Evolutionary conservation across 148 eudicot genomes (phyloP).

Genomic region (Silene uniflora): DNA sequence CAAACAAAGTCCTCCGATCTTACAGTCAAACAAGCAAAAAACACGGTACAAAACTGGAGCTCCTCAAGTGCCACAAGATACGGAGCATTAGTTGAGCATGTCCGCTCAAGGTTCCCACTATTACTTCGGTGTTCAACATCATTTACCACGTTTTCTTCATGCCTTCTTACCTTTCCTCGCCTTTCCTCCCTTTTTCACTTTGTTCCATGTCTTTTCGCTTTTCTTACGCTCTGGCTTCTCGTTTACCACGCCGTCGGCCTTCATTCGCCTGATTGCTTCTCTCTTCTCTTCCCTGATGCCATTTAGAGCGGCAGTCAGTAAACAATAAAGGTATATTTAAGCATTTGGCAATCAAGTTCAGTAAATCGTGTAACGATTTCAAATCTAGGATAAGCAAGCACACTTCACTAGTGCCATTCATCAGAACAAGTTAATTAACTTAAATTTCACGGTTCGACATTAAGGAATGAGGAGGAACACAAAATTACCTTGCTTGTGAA

Average conservation of each 20-base stretch:
- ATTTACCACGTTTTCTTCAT: conserved; percentile 16
- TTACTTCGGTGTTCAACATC: conserved; percentile 7
- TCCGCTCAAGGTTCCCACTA: not conserved
- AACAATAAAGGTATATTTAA: not conserved
- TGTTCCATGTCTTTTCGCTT: conserved; percentile 1
- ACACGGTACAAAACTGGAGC: conserved; percentile 14
- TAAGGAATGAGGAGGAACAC: not conserved
- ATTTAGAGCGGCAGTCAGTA: conserved; percentile 1
- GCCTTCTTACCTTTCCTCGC: conserved; percentile 3
- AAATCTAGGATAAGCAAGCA: not conserved
- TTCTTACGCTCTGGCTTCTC: conserved; percentile 7
- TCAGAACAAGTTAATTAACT: not conserved
- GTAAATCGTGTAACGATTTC: not conserved
- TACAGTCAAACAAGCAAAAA: not conserved
- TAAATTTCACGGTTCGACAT: too few relatives aligned
- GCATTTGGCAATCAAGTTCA: not conserved
- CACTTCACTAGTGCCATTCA: not conserved
- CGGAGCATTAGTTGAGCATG: not conserved
- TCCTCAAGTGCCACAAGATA: not conserved
- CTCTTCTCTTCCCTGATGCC: conserved; percentile 52
- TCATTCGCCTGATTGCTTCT: conserved; percentile 28
- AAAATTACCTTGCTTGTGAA: conserved; percentile 48
- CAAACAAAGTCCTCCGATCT: not conserved
- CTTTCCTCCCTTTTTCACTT: conserved; percentile 1
- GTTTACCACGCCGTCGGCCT: conserved; percentile 1